Evolutionary conservation across 495 filamentous ascomycete species (phyloP), one percentile per base, ranked within the genome.

Genomic region (Xylaria acuta): DNA sequence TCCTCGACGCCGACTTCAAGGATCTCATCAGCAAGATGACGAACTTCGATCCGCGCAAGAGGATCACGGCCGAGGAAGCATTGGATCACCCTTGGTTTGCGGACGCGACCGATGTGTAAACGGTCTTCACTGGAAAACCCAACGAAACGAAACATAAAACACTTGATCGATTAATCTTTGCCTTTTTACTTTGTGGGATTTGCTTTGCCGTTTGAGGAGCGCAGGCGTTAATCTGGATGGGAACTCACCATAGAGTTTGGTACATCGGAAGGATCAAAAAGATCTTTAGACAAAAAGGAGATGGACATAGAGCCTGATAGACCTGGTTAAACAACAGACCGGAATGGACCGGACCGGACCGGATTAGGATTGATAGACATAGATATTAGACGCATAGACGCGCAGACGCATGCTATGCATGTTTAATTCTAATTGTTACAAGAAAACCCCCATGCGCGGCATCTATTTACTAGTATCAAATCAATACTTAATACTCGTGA

Each of bases 1-100:
- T 67, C 22, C 74, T 81, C 41, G 79, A 82, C 20, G 73, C 74
- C n/a, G 76, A 76, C 30, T 83, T 86, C 74, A 84, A 79, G 69
- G 82, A 83, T 56, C 77, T 84, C 16, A 76, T 83, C 73, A 69
- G 69, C 62, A 74, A 79, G 59, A 75, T 82, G 77, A 79, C 81
- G 58, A 81, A 78, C 43, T 80, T 83, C 68, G 79, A 82, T 69
- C 79, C 80, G 20, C 38, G 64, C 41, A 76, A 67, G 70, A 71
- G 80, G 67, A 77, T 80, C 49, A 81, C 76, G 36, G 79, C 80
- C 53, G 68, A 66, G 73, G 73, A 82, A 65, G 79, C 80, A 18
- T 71, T 81, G 1, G 51, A 76, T 20, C 80, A 82, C 60, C 76
- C 73, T 53, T 82, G 79, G 79, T 81, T 81, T 54, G 58, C 60